Conservation (phyloP, 495 filamentous ascomycete genomes). For the Lophium mytilinum region DNA sequence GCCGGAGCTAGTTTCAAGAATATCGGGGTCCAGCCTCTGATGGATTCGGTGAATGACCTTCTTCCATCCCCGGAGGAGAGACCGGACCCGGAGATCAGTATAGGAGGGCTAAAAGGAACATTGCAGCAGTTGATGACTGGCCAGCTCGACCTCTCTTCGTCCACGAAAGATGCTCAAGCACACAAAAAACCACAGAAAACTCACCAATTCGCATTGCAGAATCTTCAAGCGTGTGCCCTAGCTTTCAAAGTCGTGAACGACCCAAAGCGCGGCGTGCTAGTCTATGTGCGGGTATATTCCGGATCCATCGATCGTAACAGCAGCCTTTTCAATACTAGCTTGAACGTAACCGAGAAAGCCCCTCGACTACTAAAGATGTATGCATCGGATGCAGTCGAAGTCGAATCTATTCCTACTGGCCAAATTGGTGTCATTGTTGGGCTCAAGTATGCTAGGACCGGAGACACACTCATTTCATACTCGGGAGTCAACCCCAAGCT, state of each 20-base stretch:
- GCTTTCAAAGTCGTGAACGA: conserved; percentile 98
- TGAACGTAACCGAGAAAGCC: conserved; percentile 72
- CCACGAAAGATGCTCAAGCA: conserved; percentile 29
- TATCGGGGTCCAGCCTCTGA: conserved; percentile 85
- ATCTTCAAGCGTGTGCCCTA: conserved; percentile 66
- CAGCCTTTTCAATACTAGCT: conserved; percentile 78
- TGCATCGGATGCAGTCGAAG: conserved; percentile 77
- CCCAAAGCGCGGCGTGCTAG: conserved; percentile 72
- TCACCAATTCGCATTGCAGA: conserved; percentile 38
- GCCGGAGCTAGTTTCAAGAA: conserved; percentile 90
- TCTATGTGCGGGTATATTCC: conserved; percentile 88
- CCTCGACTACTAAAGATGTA: conserved; percentile 85
- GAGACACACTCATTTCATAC: conserved; percentile 81
- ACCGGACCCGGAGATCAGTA: conserved; percentile 66
- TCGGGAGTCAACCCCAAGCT: conserved; percentile 49
- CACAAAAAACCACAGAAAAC: conserved; percentile 34
- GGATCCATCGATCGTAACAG: conserved; percentile 67
- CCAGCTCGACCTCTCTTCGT: conserved; percentile 29
- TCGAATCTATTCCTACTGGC: conserved; percentile 67
- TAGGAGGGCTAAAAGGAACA: conserved; percentile 46
- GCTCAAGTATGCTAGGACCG: conserved; percentile 82
- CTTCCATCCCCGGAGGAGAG: conserved; percentile 76
- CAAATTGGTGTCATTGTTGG: conserved; percentile 96
- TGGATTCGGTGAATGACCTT: conserved; percentile 80
- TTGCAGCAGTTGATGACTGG: conserved; percentile 47